Conservation (phyloP, 1,139 yeast genomes). For the Yamadazyma songkhlaensis region DNA sequence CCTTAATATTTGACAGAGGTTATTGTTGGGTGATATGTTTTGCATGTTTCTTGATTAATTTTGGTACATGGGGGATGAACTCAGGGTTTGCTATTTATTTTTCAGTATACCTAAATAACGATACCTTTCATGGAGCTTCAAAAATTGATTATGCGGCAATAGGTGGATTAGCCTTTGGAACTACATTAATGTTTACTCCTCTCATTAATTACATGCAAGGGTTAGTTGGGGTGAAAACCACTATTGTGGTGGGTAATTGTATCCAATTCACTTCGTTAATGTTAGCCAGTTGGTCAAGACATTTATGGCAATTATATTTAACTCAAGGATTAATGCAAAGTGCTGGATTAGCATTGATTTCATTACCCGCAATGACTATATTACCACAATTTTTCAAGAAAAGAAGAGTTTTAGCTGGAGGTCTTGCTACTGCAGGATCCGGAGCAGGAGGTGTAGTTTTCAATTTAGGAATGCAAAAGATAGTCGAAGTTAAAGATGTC, state of each 20-base stretch:
- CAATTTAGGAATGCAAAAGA: slow-evolving; percentile 35
- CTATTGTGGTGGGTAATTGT: slow-evolving; percentile 42
- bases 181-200: slow-evolving; percentile 36
- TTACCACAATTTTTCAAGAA: slow-evolving; percentile 54
- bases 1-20: slow-evolving; percentile 35
- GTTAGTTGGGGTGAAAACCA: slow-evolving; percentile 34
- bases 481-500: slow-evolving; percentile 25
- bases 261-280: slow-evolving; percentile 50
- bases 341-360: slow-evolving; percentile 45
- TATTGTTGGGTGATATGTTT: slow-evolving; percentile 48
- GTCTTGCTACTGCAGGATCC: slow-evolving; percentile 58
- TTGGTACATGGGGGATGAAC: slow-evolving; percentile 53
- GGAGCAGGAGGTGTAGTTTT: slow-evolving; percentile 61
- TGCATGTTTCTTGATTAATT: slow-evolving; percentile 40
- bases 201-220: slow-evolving; percentile 39
- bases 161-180: slow-evolving; percentile 43
- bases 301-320: slow-evolving; percentile 51
- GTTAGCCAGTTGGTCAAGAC: slow-evolving; percentile 51
- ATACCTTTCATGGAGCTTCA: slow-evolving; percentile 38
- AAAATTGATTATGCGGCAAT: slow-evolving; percentile 39
- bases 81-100: slow-evolving; percentile 55
- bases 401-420: slow-evolving; percentile 54
- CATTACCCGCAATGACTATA: slow-evolving; percentile 40
- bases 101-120: slow-evolving; percentile 37
- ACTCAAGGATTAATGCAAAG: slow-evolving; percentile 54